phyloP scores from a whole-genome alignment of 352 stramenopile species.

The Plasmopara viticola region DNA sequence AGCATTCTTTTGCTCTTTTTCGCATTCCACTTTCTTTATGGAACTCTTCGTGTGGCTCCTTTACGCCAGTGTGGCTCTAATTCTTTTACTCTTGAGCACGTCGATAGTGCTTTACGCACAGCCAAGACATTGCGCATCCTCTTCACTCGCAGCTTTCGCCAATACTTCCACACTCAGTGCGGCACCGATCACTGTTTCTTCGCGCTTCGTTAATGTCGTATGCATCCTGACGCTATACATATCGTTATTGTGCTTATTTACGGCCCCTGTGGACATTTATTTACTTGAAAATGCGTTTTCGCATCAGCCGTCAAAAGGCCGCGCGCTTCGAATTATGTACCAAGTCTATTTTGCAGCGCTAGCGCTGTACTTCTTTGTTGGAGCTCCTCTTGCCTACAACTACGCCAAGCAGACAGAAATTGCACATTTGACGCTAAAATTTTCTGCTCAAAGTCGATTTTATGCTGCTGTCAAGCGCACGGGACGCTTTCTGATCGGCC shows the following conservation, averaged over 20 bases:
- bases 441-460: constrained; percentile 45
- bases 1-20: neutral
- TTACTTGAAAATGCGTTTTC: constrained; percentile 65
- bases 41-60: constrained; percentile 45
- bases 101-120: constrained; percentile 61
- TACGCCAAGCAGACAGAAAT: constrained; percentile 83
- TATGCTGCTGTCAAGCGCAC: constrained; percentile 66
- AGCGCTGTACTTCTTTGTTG: constrained; percentile 58
- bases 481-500: constrained; percentile 59
- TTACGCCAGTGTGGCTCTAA: constrained; percentile 53
- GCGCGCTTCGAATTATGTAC: constrained; percentile 58
- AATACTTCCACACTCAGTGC: constrained; percentile 50
- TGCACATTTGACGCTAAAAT: constrained; percentile 69
- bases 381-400: constrained; percentile 71
- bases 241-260: constrained; percentile 71
- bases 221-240: constrained; percentile 66
- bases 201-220: constrained; percentile 60
- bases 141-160: constrained; percentile 49
- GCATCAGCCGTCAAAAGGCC: constrained; percentile 45
- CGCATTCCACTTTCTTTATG: neutral
- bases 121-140: constrained; percentile 41
- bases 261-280: constrained; percentile 72
- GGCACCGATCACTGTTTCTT: constrained; percentile 53
- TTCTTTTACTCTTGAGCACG: constrained; percentile 49
- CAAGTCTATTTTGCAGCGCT: constrained; percentile 62